A percentile compares a stretch with the other conserved stretches of the same genome.
phyloP scores from a whole-genome alignment of 2,329 filamentous ascomycete genomes.

The Reticulascus tulasneorum region DNA sequence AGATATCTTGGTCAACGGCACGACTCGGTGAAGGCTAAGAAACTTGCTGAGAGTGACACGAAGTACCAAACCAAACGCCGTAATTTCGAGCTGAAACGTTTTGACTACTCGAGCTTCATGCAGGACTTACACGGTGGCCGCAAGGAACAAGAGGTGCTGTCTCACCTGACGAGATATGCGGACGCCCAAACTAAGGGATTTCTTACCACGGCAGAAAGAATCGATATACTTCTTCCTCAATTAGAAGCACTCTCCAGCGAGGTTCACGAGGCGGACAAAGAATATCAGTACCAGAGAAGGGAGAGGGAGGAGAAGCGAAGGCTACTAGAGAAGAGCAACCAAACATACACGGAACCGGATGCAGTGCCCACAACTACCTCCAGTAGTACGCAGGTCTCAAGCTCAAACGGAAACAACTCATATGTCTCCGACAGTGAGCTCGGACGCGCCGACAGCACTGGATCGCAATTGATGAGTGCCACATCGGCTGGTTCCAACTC shows the following conservation, averaged over 20 bases:
- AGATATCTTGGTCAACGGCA: constrained; percentile 94
- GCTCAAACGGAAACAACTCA: constrained; percentile 40
- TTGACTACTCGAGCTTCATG: constrained; percentile 99
- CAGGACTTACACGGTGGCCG: constrained; percentile 98
- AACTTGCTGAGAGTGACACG: constrained; percentile 86
- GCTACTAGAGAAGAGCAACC: constrained; percentile 82
- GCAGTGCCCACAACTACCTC: constrained; percentile 39
- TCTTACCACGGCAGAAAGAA: constrained; percentile 76
- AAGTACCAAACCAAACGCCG: constrained; percentile 94
- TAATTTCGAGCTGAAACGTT: constrained; percentile 94
- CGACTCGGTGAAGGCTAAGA: constrained; percentile 96
- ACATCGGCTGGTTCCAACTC: constrained; percentile 40
- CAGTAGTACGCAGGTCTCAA: constrained; percentile 23
- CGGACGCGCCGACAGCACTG: constrained; percentile 68
- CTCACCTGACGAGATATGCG: constrained; percentile 89
- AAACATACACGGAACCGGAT: constrained; percentile 67
- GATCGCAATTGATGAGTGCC: constrained; percentile 59
- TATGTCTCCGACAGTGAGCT: constrained; percentile 65
- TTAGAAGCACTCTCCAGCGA: constrained; percentile 83
- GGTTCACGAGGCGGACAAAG: constrained; percentile 91
- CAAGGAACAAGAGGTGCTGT: constrained; percentile 95
- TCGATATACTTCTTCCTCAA: constrained; percentile 82
- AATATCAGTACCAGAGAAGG: constrained; percentile 92
- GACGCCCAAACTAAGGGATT: constrained; percentile 85
- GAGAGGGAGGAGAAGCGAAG: constrained; percentile 93